These are phyloP conservation scores for Suhomyces prunicola DNA, from an alignment of 805 yeast species.

Conservation along the genomic window DNA sequence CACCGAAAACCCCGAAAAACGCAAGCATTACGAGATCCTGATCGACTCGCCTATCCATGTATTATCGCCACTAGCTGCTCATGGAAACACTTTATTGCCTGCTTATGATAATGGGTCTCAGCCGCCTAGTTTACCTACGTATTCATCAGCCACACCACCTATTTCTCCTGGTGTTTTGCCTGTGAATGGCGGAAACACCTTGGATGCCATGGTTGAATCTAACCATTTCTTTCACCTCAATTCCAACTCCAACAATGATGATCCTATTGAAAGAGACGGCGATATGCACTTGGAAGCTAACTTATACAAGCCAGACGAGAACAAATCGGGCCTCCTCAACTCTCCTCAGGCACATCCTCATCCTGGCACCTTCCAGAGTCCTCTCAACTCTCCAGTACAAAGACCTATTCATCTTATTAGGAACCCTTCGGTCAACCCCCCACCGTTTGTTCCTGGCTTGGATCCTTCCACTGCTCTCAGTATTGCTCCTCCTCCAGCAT, in stretches of 20 bases:
- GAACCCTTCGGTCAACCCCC: slow-evolving; percentile 59
- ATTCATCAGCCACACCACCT: slow-evolving; percentile 41
- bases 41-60: slow-evolving; percentile 94
- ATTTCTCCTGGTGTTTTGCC: slow-evolving; percentile 54
- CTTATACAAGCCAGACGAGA: slow-evolving; percentile 52
- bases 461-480: slow-evolving; percentile 14
- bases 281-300: slow-evolving; percentile 43
- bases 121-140: slow-evolving; percentile 18
- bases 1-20: slow-evolving; percentile 49
- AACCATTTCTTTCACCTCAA: slow-evolving; percentile 27
- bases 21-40: slow-evolving; percentile 90
- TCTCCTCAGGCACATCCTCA: slow-evolving; percentile 67
- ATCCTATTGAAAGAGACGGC: slow-evolving; percentile 34
- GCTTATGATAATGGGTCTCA: slow-evolving; percentile 48
- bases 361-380: slow-evolving; percentile 39
- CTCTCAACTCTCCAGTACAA: slow-evolving; percentile 34
- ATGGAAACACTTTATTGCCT: slow-evolving; percentile 74
- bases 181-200: slow-evolving; percentile 26
- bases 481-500: slow-evolving; percentile 29
- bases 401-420: slow-evolving; percentile 56
- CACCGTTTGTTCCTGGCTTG: slow-evolving; percentile 47
- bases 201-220: slow-evolving; percentile 19
- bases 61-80: slow-evolving; percentile 72
- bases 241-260: slow-evolving; percentile 23
- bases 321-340: slow-evolving; percentile 22